phyloP scores from a whole-genome alignment of 192 early-diverging fungal genomes.

The Kappamyces sp. region DNA sequence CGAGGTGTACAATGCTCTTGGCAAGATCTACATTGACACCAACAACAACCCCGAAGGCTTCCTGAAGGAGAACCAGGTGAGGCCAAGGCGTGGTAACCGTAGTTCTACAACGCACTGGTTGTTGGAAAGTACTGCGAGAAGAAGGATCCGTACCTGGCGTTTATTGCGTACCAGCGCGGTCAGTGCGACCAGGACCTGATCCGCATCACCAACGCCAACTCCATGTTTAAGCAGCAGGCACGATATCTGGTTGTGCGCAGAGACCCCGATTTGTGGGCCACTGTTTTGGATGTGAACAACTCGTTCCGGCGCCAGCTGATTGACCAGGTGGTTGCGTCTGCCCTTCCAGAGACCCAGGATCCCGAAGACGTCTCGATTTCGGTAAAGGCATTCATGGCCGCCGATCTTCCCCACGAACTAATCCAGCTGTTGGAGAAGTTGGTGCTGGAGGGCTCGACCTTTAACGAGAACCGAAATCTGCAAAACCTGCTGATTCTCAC shows the following conservation, averaged over 20 bases:
- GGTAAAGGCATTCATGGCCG: constrained; percentile 98
- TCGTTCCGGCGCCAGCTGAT: constrained; percentile 81
- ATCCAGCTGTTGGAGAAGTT: constrained; percentile 97
- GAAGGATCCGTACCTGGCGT: constrained; percentile 94
- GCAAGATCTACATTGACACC: constrained; percentile 99
- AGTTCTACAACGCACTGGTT: constrained; percentile 82
- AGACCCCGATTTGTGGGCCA: constrained; percentile 77
- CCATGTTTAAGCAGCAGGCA: constrained; percentile 99
- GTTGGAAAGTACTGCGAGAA: constrained; percentile 99
- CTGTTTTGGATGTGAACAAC: constrained; percentile 74
- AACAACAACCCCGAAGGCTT: constrained; percentile 98
- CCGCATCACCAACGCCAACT: constrained; percentile 94
- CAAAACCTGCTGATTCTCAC: constrained; percentile 98
- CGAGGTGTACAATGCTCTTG: constrained; percentile 94
- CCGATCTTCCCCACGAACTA: constrained; percentile 90
- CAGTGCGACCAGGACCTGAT: constrained; percentile 92
- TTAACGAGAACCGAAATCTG: constrained; percentile 92
- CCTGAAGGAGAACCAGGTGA: constrained; percentile 73
- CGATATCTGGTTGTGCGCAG: constrained; percentile 90
- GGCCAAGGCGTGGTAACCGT: constrained; percentile 15
- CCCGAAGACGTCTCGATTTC: constrained; percentile 97
- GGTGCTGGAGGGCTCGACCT: constrained; percentile 85
- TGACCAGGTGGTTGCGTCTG: constrained; percentile 89
- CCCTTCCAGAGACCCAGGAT: constrained; percentile 89
- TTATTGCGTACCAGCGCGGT: constrained; percentile 88